A percentile compares a stretch with the other conserved stretches of the same genome.
These are phyloP conservation scores for Triangularia setosa DNA, from an alignment of 2,329 filamentous ascomycete species.

Conservation along the genomic window DNA sequence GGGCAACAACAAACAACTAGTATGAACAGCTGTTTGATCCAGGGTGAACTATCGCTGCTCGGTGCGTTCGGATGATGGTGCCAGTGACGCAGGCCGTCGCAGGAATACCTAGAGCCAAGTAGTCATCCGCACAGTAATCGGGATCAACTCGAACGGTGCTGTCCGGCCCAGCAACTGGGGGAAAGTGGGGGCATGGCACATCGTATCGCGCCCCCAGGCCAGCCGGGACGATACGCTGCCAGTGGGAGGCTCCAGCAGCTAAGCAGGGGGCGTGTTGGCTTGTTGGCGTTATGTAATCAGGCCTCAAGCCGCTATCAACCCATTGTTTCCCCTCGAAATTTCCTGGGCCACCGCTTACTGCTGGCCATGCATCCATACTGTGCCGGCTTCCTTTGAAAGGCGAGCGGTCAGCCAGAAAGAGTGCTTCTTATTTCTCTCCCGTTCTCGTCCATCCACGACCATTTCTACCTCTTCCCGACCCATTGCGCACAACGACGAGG, in stretches of 20 bases:
- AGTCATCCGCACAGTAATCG: neutral
- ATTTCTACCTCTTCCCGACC: slow-evolving; percentile 4
- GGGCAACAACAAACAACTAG: neutral
- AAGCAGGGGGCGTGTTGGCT: slow-evolving; percentile 1
- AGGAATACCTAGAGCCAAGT: no score
- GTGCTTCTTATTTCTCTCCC: neutral
- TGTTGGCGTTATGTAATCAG: slow-evolving; percentile 21
- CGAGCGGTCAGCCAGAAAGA: neutral
- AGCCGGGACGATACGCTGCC: slow-evolving; percentile 1
- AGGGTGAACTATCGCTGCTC: neutral
- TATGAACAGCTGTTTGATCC: neutral
- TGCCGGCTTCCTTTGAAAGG: slow-evolving; percentile 7
- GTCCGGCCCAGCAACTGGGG: neutral
- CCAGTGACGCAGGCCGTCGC: no score
- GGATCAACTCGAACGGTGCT: neutral
- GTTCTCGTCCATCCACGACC: neutral
- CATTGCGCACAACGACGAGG: slow-evolving; percentile 5
- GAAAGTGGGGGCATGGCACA: slow-evolving; percentile 4
- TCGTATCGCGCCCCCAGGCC: slow-evolving; percentile 12
- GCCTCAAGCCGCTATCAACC: slow-evolving; percentile 23
- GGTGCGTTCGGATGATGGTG: neutral
- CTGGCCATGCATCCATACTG: slow-evolving; percentile 12
- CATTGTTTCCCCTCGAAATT: slow-evolving; percentile 27
- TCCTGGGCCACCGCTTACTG: slow-evolving; percentile 13
- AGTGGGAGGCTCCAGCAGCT: neutral